Percentiles rank a stretch among this genome's conserved stretches.
Conservation (phyloP, 2,329 filamentous ascomycete species). For the Fusarium fracticaudum region DNA sequence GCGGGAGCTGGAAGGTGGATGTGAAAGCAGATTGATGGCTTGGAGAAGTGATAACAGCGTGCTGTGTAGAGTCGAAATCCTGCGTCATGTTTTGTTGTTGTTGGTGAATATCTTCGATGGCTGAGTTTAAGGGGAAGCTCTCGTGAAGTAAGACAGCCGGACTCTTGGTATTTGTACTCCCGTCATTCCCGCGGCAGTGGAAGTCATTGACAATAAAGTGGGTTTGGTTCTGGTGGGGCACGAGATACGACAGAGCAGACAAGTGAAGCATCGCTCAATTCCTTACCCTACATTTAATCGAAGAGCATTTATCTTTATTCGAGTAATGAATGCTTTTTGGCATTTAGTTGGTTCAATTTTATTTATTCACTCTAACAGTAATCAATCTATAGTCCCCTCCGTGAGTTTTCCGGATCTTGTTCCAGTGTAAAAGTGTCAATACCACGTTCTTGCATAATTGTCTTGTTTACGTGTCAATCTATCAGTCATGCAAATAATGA, state of each 20-base stretch:
- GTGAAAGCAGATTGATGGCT: neutral
- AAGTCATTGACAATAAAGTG: neutral
- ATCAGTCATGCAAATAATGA: neutral
- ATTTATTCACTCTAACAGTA: rapidly evolving
- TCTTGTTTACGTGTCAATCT: too few relatives aligned
- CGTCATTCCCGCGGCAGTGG: neutral
- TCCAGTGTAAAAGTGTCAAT: rapidly evolving
- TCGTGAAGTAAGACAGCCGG: too few relatives aligned
- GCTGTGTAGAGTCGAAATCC: neutral
- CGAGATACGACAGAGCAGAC: neutral
- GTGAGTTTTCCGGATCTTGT: rapidly evolving
- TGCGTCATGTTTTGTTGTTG: too few relatives aligned
- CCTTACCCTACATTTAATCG: neutral
- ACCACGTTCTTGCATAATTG: rapidly evolving
- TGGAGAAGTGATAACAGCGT: too few relatives aligned
- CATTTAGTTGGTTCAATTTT: rapidly evolving
- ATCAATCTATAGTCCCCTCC: neutral
- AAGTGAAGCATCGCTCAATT: neutral
- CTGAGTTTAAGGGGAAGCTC: neutral
- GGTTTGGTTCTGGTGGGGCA: neutral
- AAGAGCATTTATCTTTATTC: too few relatives aligned
- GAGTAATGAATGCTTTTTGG: too few relatives aligned
- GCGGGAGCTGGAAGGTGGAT: neutral
- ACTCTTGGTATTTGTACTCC: neutral
- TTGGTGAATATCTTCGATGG: rapidly evolving